phyloP scores from a whole-genome alignment of 371 early-diverging fungal genomes.

The Cokeromyces recurvatus region DNA sequence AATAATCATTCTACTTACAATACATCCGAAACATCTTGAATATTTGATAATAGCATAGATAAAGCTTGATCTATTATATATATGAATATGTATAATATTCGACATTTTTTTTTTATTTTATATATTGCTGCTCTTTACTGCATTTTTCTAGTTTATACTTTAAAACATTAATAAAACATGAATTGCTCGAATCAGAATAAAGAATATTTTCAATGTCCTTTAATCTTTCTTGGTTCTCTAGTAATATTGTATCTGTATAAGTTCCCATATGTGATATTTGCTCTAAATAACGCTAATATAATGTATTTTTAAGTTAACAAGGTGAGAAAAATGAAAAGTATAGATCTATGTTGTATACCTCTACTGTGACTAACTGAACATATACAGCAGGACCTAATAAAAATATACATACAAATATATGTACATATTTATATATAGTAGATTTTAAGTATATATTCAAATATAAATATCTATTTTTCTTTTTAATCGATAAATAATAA shows the following conservation, averaged over 20 bases:
- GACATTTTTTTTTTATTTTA: background rate
- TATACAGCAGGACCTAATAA: constrained; percentile 65
- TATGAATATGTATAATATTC: background rate
- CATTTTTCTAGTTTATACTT: constrained; percentile 51
- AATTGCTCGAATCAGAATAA: constrained; percentile 35
- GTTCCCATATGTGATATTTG: constrained; percentile 65
- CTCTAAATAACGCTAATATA: constrained; percentile 75
- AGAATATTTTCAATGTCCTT: constrained; percentile 57
- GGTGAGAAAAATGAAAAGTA: no score
- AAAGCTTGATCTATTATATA: no score
- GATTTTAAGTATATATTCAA: no score
- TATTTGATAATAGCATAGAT: constrained; percentile 17
- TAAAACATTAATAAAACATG: constrained; percentile 52
- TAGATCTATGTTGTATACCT: no score
- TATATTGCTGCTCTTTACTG: constrained; percentile 37
- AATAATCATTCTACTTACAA: constrained; percentile 32
- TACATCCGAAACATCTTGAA: constrained; percentile 42
- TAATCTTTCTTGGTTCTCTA: constrained; percentile 59
- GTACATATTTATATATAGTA: no score
- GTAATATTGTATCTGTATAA: constrained; percentile 59
- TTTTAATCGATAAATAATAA: no score
- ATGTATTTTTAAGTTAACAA: no score
- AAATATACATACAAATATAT: no score
- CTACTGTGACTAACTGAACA: constrained; percentile 72
- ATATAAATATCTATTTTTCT: background rate